Conservation (phyloP, 768 basidiomycete species). For the Suillus brevipes region DNA sequence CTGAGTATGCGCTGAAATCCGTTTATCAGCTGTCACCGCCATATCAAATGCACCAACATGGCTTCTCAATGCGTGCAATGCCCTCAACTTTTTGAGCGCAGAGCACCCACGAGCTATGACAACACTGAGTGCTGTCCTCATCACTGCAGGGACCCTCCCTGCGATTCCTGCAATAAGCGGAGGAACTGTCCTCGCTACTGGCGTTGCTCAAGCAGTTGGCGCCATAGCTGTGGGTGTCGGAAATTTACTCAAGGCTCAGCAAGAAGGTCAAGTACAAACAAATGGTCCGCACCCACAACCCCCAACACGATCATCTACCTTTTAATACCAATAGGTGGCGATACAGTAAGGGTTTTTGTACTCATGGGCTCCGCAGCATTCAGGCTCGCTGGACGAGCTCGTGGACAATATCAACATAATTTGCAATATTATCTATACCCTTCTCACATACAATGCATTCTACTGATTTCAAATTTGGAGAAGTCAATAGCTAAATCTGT, state of each 20-base stretch:
- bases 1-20: background rate
- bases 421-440: constrained; percentile 24
- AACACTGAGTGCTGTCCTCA: constrained; percentile 72
- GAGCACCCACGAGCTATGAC: constrained; percentile 80
- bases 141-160: constrained; percentile 76
- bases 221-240: constrained; percentile 78
- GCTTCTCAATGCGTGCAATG: constrained; percentile 75
- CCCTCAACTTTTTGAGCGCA: constrained; percentile 69
- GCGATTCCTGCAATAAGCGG: constrained; percentile 70
- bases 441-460: constrained; percentile 2
- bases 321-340: constrained; percentile 19
- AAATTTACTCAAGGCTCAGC: constrained; percentile 50
- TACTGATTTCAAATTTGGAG: background rate
- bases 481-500: constrained; percentile 1
- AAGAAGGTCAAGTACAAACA: constrained; percentile 37
- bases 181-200: constrained; percentile 69
- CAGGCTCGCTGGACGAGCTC: constrained; percentile 25
- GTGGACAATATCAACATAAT: constrained; percentile 17
- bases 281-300: constrained; percentile 26
- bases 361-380: constrained; percentile 7
- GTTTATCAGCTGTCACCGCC: constrained; percentile 37
- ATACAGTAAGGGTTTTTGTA: background rate
- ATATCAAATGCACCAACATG: constrained; percentile 68
- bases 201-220: constrained; percentile 76
- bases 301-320: constrained; percentile 32